Conservation (phyloP, 2,329 filamentous ascomycete species). For the Grosmannia clavigera region DNA sequence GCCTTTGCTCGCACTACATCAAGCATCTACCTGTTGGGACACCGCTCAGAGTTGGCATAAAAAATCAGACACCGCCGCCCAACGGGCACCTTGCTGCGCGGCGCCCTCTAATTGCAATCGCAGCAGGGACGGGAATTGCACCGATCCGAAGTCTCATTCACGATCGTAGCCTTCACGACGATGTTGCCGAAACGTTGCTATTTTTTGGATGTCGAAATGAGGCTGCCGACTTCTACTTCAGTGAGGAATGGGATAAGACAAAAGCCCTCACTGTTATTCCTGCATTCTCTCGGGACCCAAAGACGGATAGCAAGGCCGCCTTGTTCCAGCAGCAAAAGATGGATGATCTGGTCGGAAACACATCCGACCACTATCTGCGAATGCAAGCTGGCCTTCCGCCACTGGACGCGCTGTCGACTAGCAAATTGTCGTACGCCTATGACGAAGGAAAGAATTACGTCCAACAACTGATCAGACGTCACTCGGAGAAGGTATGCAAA, state of each 20-base stretch:
- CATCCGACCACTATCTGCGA: neutral
- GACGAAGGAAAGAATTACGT: slow-evolving; percentile 38
- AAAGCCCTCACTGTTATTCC: slow-evolving; percentile 23
- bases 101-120: slow-evolving; percentile 61
- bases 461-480: slow-evolving; percentile 37
- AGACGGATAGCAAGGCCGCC: neutral
- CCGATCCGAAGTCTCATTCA: slow-evolving; percentile 73
- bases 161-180: slow-evolving; percentile 40
- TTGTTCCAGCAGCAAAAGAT: neutral
- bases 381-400: neutral
- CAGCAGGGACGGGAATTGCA: slow-evolving; percentile 76
- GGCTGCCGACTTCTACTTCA: slow-evolving; percentile 69
- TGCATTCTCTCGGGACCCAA: slow-evolving; percentile 36
- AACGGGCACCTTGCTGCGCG: slow-evolving; percentile 26
- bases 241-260: slow-evolving; percentile 52
- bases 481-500: slow-evolving; percentile 24
- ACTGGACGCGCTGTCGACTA: neutral
- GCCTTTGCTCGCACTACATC: slow-evolving; percentile 83
- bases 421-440: slow-evolving; percentile 1
- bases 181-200: slow-evolving; percentile 35
- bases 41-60: slow-evolving; percentile 46
- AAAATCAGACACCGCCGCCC: slow-evolving; percentile 33
- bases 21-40: slow-evolving; percentile 48
- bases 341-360: neutral
- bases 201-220: slow-evolving; percentile 78